Percentiles rank a stretch among this genome's conserved stretches.
These are phyloP conservation scores for Fusarium guadeloupense DNA, from an alignment of 2,329 filamentous ascomycete species.

Conservation along the genomic window DNA sequence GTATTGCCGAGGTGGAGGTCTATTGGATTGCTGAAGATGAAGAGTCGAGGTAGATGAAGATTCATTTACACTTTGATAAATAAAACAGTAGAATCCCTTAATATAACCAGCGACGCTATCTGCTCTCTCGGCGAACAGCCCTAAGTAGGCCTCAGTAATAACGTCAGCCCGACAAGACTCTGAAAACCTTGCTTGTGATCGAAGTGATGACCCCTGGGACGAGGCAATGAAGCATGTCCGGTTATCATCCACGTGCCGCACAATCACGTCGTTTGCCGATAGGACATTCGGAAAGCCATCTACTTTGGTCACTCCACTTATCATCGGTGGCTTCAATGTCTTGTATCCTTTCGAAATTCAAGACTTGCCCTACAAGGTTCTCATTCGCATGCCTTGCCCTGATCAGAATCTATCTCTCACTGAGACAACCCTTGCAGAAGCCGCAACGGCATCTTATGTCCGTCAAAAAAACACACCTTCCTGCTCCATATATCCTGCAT, in stretches of 20 bases:
- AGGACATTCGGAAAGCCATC: constrained; percentile 24
- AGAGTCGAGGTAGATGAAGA: too few relatives aligned
- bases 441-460: constrained; percentile 33
- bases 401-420: constrained; percentile 26
- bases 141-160: too few relatives aligned
- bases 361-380: constrained; percentile 3
- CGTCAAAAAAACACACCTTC: constrained; percentile 35
- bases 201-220: constrained; percentile 42
- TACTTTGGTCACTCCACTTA: constrained; percentile 35
- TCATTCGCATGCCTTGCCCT: constrained; percentile 40
- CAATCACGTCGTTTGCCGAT: constrained; percentile 33
- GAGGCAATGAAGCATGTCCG: constrained; percentile 37
- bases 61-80: too few relatives aligned
- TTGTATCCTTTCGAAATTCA: constrained; percentile 38
- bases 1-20: constrained; percentile 52
- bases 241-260: constrained; percentile 25
- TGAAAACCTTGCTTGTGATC: constrained; percentile 46
- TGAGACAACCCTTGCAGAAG: constrained; percentile 40
- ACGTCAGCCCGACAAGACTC: constrained; percentile 43
- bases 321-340: constrained; percentile 44
- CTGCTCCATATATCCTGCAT: constrained; percentile 36
- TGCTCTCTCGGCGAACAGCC: too few relatives aligned
- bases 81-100: too few relatives aligned
- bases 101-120: too few relatives aligned
- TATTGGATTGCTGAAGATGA: too few relatives aligned